phyloP scores from a whole-genome alignment of 164 flowering plant species.

The Malania oleifera region DNA sequence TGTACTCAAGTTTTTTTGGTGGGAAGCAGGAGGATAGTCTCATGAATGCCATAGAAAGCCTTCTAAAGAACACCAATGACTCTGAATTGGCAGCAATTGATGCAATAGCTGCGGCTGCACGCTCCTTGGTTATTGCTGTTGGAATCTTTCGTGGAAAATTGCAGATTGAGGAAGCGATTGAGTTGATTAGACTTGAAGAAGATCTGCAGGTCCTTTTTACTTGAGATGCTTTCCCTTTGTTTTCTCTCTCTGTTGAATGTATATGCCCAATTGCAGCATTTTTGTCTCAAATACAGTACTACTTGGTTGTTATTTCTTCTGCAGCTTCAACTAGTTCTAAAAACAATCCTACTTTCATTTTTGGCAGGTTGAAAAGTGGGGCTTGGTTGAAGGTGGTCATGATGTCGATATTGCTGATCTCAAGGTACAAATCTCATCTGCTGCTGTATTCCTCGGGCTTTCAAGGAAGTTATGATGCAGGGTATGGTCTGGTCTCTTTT shows the following conservation, averaged over 20 bases:
- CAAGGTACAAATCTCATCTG: slow-evolving; percentile 78
- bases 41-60: slow-evolving; percentile 49
- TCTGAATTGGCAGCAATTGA: slow-evolving; percentile 87
- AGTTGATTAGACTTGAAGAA: slow-evolving; percentile 89
- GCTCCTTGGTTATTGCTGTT: slow-evolving; percentile 72
- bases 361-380: slow-evolving; percentile 82
- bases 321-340: neutral
- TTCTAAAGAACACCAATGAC: slow-evolving; percentile 64
- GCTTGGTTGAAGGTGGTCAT: slow-evolving; percentile 98
- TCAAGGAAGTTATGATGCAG: slow-evolving; percentile 34
- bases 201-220: slow-evolving; percentile 65
- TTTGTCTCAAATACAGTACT: too few species aligned
- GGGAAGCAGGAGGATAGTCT: slow-evolving; percentile 88
- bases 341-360: neutral
- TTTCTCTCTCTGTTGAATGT: neutral
- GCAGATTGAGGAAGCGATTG: slow-evolving; percentile 78
- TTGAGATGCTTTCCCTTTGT: neutral
- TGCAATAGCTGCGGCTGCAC: slow-evolving; percentile 84
- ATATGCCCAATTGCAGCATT: too few species aligned
- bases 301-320: neutral
- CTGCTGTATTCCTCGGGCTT: slow-evolving; percentile 78
- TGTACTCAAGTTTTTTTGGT: slow-evolving; percentile 78
- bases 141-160: slow-evolving; percentile 67
- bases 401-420: slow-evolving; percentile 93
- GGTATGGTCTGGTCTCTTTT: neutral